A percentile compares a stretch with the other conserved stretches of the same genome.
These are phyloP conservation scores for Aspergillus carlsbadensis DNA, from an alignment of 495 filamentous ascomycete genomes.

Conservation along the genomic window DNA sequence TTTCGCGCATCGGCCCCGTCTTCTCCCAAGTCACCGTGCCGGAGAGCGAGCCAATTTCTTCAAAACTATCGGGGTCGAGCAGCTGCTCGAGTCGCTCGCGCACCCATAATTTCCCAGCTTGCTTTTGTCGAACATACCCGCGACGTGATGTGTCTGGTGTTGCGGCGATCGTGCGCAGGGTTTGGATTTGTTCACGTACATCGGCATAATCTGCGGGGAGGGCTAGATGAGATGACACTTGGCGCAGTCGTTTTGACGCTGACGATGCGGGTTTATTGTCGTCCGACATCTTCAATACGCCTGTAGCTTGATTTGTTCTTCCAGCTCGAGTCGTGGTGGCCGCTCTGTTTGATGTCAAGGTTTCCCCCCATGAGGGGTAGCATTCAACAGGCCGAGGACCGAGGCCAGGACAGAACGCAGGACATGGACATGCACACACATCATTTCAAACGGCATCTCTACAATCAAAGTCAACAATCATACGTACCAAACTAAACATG, in stretches of 20 bases:
- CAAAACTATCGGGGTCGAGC: constrained; percentile 52
- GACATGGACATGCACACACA: background rate
- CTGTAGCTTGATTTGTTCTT: background rate
- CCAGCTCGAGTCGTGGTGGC: background rate
- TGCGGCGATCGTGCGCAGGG: constrained; percentile 48
- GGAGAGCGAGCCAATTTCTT: constrained; percentile 58
- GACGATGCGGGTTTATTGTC: constrained; percentile 16
- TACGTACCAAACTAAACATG: constrained; percentile 7
- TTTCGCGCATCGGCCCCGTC: constrained; percentile 45
- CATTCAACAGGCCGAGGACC: constrained; percentile 11
- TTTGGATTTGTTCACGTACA: constrained; percentile 51
- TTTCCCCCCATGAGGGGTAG: constrained; percentile 7
- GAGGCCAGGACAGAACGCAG: too few relatives aligned
- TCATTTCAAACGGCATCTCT: constrained; percentile 6
- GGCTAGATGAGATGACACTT: constrained; percentile 34
- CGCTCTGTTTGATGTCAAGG: background rate
- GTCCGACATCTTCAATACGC: constrained; percentile 6
- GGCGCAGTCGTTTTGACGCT: constrained; percentile 36
- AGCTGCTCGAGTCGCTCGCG: constrained; percentile 57
- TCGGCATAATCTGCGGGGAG: constrained; percentile 62
- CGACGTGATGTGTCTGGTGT: constrained; percentile 52
- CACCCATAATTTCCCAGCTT: constrained; percentile 66
- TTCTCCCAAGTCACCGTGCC: constrained; percentile 60
- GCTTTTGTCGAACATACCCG: constrained; percentile 59
- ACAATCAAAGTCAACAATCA: too few relatives aligned